These are phyloP conservation scores for Juncus inflexus DNA, from an alignment of 176 grass and related monocot species.

Conservation along the genomic window DNA sequence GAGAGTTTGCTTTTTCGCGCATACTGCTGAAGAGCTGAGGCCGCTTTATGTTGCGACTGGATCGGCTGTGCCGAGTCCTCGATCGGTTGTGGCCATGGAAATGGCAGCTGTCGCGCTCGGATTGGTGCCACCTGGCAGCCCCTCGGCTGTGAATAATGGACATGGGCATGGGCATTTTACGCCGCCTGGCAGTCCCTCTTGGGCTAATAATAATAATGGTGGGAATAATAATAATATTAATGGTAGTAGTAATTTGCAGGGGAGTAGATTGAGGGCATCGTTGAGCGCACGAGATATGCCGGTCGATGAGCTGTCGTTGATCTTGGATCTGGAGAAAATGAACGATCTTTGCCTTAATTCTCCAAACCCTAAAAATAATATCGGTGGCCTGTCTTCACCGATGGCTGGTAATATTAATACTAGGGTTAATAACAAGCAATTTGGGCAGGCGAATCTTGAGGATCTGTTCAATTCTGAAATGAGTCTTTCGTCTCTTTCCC, in stretches of 20 bases:
- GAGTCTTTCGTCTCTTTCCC: constrained; percentile 40
- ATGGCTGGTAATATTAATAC: constrained; percentile 16
- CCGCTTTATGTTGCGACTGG: constrained; percentile 54
- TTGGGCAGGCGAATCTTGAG: constrained; percentile 52
- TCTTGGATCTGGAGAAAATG: constrained; percentile 64
- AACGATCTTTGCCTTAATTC: constrained; percentile 48
- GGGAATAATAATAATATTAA: constrained; percentile 14
- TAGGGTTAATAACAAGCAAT: constrained; percentile 38
- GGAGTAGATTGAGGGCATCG: constrained; percentile 72
- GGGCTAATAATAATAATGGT: constrained; percentile 5
- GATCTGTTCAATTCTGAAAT: constrained; percentile 68
- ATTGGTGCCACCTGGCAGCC: constrained; percentile 50
- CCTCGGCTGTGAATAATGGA: constrained; percentile 41
- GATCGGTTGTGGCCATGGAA: constrained; percentile 60
- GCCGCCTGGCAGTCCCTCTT: constrained; percentile 31
- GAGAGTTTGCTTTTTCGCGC: constrained; percentile 86
- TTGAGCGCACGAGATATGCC: constrained; percentile 74
- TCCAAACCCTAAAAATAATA: constrained; percentile 11
- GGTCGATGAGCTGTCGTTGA: constrained; percentile 46
- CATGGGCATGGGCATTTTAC: constrained; percentile 29
- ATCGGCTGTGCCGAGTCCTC: constrained; percentile 54
- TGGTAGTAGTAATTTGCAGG: constrained; percentile 45
- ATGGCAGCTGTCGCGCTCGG: constrained; percentile 63
- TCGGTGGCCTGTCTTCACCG: constrained; percentile 1
- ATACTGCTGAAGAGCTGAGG: constrained; percentile 74